phyloP scores from a whole-genome alignment of 2,329 filamentous ascomycete genomes.

The Metarhizium rileyi region DNA sequence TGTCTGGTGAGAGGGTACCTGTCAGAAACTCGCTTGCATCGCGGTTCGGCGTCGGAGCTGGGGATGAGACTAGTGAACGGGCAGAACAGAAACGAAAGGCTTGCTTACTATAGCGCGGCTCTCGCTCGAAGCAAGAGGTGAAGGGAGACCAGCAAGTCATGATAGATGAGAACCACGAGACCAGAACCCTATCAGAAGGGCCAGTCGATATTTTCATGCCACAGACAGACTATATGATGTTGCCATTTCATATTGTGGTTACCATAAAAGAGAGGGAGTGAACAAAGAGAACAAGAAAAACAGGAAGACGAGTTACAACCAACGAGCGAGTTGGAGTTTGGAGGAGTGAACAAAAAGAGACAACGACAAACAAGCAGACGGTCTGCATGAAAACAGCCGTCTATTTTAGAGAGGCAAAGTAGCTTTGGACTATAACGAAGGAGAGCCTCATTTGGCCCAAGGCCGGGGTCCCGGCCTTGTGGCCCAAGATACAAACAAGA shows the following conservation, averaged over 20 bases:
- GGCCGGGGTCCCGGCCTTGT: slow-evolving; percentile 8
- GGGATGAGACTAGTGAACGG: neutral
- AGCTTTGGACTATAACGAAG: neutral
- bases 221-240: slow-evolving; percentile 8
- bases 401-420: slow-evolving; percentile 3
- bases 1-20: slow-evolving; percentile 11
- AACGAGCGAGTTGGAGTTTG: slow-evolving; percentile 12
- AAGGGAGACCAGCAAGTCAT: slow-evolving; percentile 35
- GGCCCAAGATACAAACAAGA: slow-evolving; percentile 7
- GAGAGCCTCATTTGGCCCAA: slow-evolving; percentile 11
- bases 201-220: slow-evolving; percentile 33
- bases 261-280: slow-evolving; percentile 8
- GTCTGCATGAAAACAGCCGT: neutral
- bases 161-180: slow-evolving; percentile 38
- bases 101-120: slow-evolving; percentile 29
- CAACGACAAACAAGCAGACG: slow-evolving; percentile 5
- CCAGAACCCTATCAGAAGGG: slow-evolving; percentile 31
- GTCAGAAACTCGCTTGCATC: neutral
- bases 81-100: slow-evolving; percentile 8
- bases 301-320: neutral
- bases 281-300: slow-evolving; percentile 11
- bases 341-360: slow-evolving; percentile 5
- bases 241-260: slow-evolving; percentile 6
- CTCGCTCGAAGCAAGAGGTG: slow-evolving; percentile 28
- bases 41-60: neutral